A percentile compares a stretch with the other conserved stretches of the same genome.
Conservation (phyloP, 441 rosid species). For the Viola pubescens region DNA sequence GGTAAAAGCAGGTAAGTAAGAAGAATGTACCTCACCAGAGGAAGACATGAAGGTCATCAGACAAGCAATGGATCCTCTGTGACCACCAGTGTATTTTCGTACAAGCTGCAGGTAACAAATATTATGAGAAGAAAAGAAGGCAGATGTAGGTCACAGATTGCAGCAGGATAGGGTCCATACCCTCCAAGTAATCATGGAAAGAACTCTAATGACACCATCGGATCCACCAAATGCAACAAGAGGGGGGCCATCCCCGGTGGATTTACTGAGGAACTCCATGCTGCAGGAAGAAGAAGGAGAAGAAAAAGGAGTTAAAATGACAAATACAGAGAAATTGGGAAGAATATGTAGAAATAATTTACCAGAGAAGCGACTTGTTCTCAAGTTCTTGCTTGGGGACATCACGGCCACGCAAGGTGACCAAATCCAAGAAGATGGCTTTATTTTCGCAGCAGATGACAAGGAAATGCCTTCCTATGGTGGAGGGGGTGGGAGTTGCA, state of each 20-base stretch:
- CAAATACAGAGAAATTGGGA: neutral
- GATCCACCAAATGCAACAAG: constrained; percentile 97
- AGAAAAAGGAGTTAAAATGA: neutral
- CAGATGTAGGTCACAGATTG: constrained; percentile 10
- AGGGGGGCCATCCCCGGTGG: constrained; percentile 89
- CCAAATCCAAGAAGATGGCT: constrained; percentile 92
- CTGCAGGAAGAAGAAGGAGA: constrained; percentile 31
- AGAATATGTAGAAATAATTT: neutral
- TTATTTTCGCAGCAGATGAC: constrained; percentile 95
- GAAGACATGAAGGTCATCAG: constrained; percentile 96
- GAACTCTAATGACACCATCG: constrained; percentile 96
- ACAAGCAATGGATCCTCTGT: constrained; percentile 91
- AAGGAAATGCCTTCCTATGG: constrained; percentile 94
- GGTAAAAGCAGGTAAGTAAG: constrained; percentile 7
- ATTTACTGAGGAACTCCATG: constrained; percentile 89
- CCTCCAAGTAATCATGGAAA: constrained; percentile 99
- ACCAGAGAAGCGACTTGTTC: constrained; percentile 80
- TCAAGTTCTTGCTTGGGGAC: constrained; percentile 96
- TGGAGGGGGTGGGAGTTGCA: constrained; percentile 77
- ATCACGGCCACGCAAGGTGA: constrained; percentile 96
- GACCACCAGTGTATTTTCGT: constrained; percentile 92
- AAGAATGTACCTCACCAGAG: constrained; percentile 77
- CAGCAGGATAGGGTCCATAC: constrained; percentile 32
- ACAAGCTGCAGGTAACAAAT: constrained; percentile 63
- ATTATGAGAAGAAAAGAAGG: constrained; percentile 9